Percentiles rank a stretch among this genome's conserved stretches.
Conservation (phyloP, 2,329 filamentous ascomycete genomes). For the Xylariales sp. region DNA sequence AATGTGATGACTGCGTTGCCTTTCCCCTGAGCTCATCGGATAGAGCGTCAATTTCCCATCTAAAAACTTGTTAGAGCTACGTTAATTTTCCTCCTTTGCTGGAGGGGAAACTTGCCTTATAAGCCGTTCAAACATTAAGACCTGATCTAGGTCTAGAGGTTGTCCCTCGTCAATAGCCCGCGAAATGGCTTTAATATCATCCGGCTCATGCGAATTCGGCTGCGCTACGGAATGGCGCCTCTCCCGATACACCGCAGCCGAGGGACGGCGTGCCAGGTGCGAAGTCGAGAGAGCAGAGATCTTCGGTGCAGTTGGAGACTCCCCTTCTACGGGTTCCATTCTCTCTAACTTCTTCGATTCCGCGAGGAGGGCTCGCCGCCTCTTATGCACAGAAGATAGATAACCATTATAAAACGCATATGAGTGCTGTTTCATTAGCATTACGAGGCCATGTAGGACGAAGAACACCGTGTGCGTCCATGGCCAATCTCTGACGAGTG, state of each 20-base stretch:
- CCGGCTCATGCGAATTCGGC: slow-evolving; percentile 38
- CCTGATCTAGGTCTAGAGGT: slow-evolving; percentile 70
- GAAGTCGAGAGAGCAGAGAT: slow-evolving; percentile 58
- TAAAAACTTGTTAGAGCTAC: slow-evolving; percentile 1
- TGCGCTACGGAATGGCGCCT: slow-evolving; percentile 56
- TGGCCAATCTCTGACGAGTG: slow-evolving; percentile 78
- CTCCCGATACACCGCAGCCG: slow-evolving; percentile 55
- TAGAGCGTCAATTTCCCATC: slow-evolving; percentile 72
- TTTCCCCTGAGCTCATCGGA: slow-evolving; percentile 74
- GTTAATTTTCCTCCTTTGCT: neutral
- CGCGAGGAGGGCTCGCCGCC: slow-evolving; percentile 56
- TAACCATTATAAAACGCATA: slow-evolving; percentile 85
- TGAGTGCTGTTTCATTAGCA: slow-evolving; percentile 87
- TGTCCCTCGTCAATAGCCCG: slow-evolving; percentile 70
- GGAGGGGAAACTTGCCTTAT: slow-evolving; percentile 57
- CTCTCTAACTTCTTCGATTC: slow-evolving; percentile 69
- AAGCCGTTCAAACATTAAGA: slow-evolving; percentile 71
- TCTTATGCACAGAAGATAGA: slow-evolving; percentile 69
- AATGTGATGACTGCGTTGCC: slow-evolving; percentile 59
- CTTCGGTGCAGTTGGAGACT: slow-evolving; percentile 56
- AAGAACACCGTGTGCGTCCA: slow-evolving; percentile 75
- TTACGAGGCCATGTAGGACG: slow-evolving; percentile 77
- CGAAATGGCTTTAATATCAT: slow-evolving; percentile 70
- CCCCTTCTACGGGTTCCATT: slow-evolving; percentile 59
- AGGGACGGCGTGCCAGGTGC: slow-evolving; percentile 57